phyloP scores from a whole-genome alignment of 345 rosid species.

The Linum tenue region DNA sequence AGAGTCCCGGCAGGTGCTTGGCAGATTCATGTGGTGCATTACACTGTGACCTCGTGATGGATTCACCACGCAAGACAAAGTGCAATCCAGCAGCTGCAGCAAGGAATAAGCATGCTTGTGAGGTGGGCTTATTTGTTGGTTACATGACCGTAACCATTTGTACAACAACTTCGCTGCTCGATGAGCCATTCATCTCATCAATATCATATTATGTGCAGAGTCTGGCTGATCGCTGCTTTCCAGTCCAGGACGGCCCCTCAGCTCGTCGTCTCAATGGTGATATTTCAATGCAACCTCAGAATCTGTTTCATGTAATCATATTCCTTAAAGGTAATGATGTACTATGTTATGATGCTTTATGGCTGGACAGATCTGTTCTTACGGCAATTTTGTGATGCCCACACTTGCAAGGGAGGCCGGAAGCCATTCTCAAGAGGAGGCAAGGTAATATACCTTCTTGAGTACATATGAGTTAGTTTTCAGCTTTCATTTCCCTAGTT shows the following conservation, averaged over 20 bases:
- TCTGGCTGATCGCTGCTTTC: conserved; percentile 23
- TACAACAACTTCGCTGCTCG: neutral
- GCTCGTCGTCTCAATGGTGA: conserved; percentile 24
- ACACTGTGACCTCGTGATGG: conserved; percentile 24
- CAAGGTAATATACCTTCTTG: conserved; percentile 12
- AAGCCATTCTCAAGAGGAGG: conserved; percentile 22
- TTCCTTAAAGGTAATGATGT: neutral
- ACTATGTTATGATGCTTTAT: neutral
- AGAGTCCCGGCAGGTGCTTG: conserved; percentile 23
- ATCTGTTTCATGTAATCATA: neutral
- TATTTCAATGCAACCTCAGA: conserved; percentile 6
- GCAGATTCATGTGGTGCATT: conserved; percentile 27
- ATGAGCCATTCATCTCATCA: conserved; percentile 2
- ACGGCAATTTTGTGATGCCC: conserved; percentile 29
- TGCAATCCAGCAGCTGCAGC: conserved; percentile 27
- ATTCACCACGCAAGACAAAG: conserved; percentile 18
- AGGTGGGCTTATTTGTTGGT: conserved; percentile 14
- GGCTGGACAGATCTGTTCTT: conserved; percentile 18
- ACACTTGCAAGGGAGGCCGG: conserved; percentile 16
- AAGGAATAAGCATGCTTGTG: conserved; percentile 25
- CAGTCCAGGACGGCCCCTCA: conserved; percentile 22
- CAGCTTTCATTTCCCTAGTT: neutral
- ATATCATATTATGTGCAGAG: conserved; percentile 22
- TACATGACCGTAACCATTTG: neutral
- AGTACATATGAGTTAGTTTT: too few species aligned